Percentiles rank a stretch among this genome's conserved stretches.
Evolutionary conservation across 2,329 filamentous ascomycete genomes (phyloP).

Genomic region (Phialocephala subalpina): DNA sequence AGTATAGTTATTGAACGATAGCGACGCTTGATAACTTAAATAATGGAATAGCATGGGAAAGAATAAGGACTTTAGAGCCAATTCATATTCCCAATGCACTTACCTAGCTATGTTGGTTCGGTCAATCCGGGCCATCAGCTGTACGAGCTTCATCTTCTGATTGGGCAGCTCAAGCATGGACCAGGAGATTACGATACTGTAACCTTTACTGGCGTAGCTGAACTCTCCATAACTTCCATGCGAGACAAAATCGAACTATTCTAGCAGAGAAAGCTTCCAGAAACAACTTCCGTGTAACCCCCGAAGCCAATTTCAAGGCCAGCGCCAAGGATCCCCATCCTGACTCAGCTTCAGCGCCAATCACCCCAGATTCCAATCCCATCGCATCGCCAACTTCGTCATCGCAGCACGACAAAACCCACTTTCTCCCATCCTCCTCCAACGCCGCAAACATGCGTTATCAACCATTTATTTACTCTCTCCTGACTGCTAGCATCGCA

Average conservation of each 20-base stretch:
- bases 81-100: not conserved
- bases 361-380: not conserved
- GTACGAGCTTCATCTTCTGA: conserved; percentile 1
- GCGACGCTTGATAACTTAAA: too few relatives aligned
- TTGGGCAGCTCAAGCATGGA: conserved; percentile 1
- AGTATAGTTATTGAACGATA: too few relatives aligned
- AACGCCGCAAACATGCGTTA: conserved; percentile 33
- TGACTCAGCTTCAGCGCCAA: not conserved
- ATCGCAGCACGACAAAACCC: conserved; percentile 16
- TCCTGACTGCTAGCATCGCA: conserved; percentile 29
- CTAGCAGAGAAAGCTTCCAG: not conserved
- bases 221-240: not conserved
- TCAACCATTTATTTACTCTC: conserved; percentile 22
- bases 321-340: too few relatives aligned
- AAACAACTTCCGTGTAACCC: conserved; percentile 1
- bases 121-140: not conserved
- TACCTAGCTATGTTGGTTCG: not conserved
- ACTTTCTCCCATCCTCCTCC: conserved; percentile 1
- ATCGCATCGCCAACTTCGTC: conserved; percentile 15
- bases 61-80: not conserved
- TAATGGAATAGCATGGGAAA: not conserved
- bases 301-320: not conserved
- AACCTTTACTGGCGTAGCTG: not conserved
- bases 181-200: not conserved
- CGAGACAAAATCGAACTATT: not conserved